Conservation (phyloP, 139 green algal genomes). For the Ettlia oleoabundans region DNA sequence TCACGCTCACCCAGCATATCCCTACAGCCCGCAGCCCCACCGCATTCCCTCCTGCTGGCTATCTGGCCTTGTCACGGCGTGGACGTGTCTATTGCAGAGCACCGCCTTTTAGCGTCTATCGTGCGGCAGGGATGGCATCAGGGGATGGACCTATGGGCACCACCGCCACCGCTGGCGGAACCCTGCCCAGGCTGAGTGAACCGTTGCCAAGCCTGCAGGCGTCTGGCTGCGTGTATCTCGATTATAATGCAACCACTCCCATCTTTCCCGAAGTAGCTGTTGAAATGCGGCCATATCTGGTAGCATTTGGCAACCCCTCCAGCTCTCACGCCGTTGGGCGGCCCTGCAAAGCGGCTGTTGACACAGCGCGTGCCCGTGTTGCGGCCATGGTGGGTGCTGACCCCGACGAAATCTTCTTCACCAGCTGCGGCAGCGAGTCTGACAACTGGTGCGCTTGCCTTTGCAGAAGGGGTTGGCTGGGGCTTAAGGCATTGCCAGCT, state of each 20-base stretch:
- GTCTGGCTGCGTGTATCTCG: conserved; percentile 61
- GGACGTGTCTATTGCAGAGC: too few relatives aligned
- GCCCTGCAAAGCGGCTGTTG: conserved; percentile 54
- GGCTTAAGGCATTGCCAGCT: too few relatives aligned
- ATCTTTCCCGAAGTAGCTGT: conserved; percentile 62
- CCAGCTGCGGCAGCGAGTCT: conserved; percentile 58
- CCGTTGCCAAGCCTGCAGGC: conserved; percentile 4
- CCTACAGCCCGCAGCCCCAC: too few relatives aligned
- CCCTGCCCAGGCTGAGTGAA: conserved; percentile 15
- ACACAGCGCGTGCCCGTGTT: conserved; percentile 60
- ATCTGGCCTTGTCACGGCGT: too few relatives aligned
- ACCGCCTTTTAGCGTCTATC: too few relatives aligned
- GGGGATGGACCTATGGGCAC: too few relatives aligned
- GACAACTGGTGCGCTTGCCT: conserved; percentile 38
- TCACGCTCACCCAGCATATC: too few relatives aligned
- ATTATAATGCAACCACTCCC: conserved; percentile 52
- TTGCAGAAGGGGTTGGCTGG: too few relatives aligned
- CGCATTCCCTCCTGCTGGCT: too few relatives aligned
- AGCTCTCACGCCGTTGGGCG: conserved; percentile 61
- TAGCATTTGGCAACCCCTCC: conserved; percentile 77
- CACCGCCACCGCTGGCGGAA: neutral
- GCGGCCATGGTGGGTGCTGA: conserved; percentile 54
- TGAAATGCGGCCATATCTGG: conserved; percentile 71
- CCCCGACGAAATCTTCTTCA: conserved; percentile 61
- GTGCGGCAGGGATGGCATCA: too few relatives aligned